Conservation (phyloP, 1,284 basidiomycete genomes). For the Malassezia caprae region DNA sequence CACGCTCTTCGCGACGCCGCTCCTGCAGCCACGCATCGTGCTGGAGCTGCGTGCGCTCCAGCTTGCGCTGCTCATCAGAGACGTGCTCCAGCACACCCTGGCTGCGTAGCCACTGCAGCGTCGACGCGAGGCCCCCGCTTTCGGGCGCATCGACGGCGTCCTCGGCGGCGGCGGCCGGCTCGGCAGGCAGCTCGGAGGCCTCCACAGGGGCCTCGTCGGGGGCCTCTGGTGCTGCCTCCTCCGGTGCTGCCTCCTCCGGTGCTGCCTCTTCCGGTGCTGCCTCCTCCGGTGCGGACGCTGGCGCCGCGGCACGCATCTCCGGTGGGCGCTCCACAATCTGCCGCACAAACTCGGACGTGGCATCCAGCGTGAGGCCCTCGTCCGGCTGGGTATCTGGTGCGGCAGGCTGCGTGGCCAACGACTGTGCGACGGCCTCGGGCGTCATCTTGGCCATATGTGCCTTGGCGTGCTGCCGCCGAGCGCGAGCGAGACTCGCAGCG, state of each 20-base stretch:
- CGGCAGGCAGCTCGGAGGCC: background rate
- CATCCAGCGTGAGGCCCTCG: conserved; percentile 68
- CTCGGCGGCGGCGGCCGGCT: background rate
- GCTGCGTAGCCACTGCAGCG: conserved; percentile 74
- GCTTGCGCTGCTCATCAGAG: conserved; percentile 60
- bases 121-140: conserved; percentile 64
- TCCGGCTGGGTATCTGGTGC: conserved; percentile 51
- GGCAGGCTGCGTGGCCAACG: conserved; percentile 55
- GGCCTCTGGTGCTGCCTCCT: no score
- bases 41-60: conserved; percentile 71
- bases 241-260: background rate
- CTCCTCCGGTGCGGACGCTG: background rate
- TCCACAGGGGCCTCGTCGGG: background rate
- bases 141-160: conserved; percentile 8
- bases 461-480: conserved; percentile 68
- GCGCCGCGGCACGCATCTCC: conserved; percentile 49
- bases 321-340: conserved; percentile 58
- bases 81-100: conserved; percentile 74
- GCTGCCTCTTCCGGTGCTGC: background rate
- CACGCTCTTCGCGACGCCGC: conserved; percentile 68
- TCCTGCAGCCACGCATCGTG: conserved; percentile 83
- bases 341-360: conserved; percentile 92
- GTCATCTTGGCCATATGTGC: conserved; percentile 63
- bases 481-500: conserved; percentile 77
- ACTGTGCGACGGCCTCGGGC: conserved; percentile 71